phyloP scores from a whole-genome alignment of 768 basidiomycete species.

The Botryobasidium botryosum region DNA sequence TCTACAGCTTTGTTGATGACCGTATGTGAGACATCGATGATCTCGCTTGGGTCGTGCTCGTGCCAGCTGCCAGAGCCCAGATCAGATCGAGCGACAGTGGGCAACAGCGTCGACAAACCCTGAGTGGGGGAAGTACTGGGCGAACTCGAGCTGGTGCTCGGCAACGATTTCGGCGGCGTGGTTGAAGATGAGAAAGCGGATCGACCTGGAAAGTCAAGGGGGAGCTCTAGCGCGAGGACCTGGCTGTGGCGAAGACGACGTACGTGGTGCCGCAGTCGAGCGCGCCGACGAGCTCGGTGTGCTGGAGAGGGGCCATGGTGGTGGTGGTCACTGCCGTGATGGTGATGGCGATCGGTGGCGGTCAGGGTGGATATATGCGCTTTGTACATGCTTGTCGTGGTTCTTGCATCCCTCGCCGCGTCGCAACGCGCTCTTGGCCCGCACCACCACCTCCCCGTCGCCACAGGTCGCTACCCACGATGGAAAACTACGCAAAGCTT shows the following conservation, averaged over 20 bases:
- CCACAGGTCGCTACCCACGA: no score
- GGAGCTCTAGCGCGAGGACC: constrained; percentile 29
- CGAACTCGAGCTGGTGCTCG: constrained; percentile 82
- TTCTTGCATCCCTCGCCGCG: neutral
- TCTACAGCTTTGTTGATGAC: constrained; percentile 62
- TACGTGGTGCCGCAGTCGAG: constrained; percentile 93
- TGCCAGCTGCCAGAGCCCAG: constrained; percentile 95
- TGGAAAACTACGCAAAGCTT: constrained; percentile 78
- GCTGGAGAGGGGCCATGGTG: no score
- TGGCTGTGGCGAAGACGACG: constrained; percentile 18
- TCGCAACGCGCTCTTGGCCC: neutral
- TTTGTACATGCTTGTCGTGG: no score
- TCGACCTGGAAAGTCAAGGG: no score
- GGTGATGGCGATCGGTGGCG: no score
- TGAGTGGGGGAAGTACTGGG: constrained; percentile 82
- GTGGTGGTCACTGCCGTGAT: no score
- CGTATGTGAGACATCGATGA: constrained; percentile 51
- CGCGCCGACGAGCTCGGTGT: constrained; percentile 83
- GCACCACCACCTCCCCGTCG: neutral
- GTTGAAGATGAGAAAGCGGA: constrained; percentile 85
- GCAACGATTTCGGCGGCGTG: constrained; percentile 72
- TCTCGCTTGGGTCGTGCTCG: constrained; percentile 78
- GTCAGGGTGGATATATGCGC: no score
- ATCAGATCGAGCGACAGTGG: neutral
- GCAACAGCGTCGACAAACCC: no score